Evolutionary conservation across 2,329 filamentous ascomycete species (phyloP), one percentile per base, ranked within the genome.

Genomic region (Raffaelea ambrosiae): DNA sequence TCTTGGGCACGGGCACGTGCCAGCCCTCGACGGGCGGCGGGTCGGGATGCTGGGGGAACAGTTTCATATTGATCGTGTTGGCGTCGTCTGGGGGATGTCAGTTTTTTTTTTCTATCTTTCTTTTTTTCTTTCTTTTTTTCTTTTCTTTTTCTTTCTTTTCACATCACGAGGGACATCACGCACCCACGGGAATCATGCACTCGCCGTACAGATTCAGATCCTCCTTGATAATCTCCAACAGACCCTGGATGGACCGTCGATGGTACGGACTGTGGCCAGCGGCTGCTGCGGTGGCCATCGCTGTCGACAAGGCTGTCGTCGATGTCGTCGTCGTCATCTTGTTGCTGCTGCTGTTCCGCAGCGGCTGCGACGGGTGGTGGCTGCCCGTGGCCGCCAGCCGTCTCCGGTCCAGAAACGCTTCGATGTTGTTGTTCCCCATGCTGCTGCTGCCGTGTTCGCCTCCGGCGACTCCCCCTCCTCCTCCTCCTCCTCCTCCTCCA

Each of bases 171-270:
- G 13, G 26, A 13, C 26, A 7, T 38, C 16, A 71, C 78, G 54
- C 69, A 90, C 87, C 87, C 54, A 96, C 91, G 0, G 90, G 90
- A 59, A 96, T 95, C 90, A 95, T 95, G 73, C 90, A 95, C 69
- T 98, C 93, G 61, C 88, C 90, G 61, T 96, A 98, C 58, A 94
- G 94, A 61, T 97, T 96, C 56, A 98, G 63, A 62, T 98, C 90
- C 66, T 96, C 81, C 61, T 83, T 83, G 49, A 86, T 75, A 52
- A 85, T 84, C 66, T 85, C 89, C 56, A 97, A 74, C 55, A 98
- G 68, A 55, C 86, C 88, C 69, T 91, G 86, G 59, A 95, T 94
- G 3, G 78, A 71, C 64, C 87, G 68, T 70, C 84, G 57, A 70
- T 23, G 51, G 49, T 51, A 53, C 3, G 50, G 49, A 38, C 50